These are phyloP conservation scores for Aegilops sharonensis DNA, from an alignment of 176 grass and related monocot genomes.

Conservation along the genomic window DNA sequence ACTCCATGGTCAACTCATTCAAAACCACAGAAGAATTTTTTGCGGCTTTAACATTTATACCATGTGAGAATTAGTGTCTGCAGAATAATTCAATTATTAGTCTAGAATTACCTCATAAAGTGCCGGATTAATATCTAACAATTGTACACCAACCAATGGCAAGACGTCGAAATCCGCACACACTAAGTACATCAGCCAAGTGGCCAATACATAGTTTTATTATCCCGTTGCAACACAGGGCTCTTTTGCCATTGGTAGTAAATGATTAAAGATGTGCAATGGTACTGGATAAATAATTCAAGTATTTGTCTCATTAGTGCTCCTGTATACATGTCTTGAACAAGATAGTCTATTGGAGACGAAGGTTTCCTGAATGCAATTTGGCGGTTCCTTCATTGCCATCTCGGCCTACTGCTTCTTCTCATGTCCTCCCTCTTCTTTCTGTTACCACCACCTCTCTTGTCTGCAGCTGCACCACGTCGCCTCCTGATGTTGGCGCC, in stretches of 20 bases:
- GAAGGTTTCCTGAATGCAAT: not conserved
- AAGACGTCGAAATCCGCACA: no score
- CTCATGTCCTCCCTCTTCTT: constrained; percentile 8
- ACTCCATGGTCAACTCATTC: not conserved
- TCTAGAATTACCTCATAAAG: no score
- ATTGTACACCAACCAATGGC: no score
- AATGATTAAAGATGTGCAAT: not conserved
- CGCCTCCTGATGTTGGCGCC: not conserved
- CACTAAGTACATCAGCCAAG: no score
- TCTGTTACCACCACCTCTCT: not conserved
- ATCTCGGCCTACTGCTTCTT: constrained; percentile 31
- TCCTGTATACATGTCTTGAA: not conserved
- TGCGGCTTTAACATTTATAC: no score
- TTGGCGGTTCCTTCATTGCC: not conserved
- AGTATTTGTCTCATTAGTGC: not conserved
- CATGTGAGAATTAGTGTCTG: no score
- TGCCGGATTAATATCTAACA: no score
- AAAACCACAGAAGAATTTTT: not conserved
- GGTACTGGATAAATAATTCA: not conserved
- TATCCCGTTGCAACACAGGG: no score
- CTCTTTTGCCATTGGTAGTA: not conserved
- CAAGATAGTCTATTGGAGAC: not conserved
- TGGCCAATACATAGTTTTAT: no score
- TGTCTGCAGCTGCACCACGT: not conserved
- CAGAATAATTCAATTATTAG: no score